These are phyloP conservation scores for Manihot esculenta DNA, from an alignment of 441 rosid genomes.

Conservation along the genomic window DNA sequence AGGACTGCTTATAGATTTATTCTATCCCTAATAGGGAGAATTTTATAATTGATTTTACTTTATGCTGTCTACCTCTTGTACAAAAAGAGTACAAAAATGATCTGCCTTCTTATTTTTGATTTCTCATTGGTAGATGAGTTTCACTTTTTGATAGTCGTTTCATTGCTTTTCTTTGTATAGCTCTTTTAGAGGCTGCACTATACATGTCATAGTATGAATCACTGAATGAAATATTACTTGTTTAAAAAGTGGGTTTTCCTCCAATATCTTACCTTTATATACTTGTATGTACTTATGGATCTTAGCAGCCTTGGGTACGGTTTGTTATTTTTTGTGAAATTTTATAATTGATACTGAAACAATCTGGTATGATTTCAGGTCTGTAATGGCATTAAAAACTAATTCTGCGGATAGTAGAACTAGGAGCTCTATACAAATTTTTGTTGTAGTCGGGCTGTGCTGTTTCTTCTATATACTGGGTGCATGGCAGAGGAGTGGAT, in stretches of 20 bases:
- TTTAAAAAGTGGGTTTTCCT: neutral
- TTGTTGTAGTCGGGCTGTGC: conserved; percentile 75
- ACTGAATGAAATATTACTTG: neutral
- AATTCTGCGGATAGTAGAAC: conserved; percentile 72
- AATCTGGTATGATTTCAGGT: conserved; percentile 31
- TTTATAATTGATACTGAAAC: conserved; percentile 1
- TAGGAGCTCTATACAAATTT: conserved; percentile 79
- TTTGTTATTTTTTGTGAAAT: neutral
- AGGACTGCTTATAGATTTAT: neutral
- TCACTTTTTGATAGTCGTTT: neutral
- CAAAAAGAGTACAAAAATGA: neutral
- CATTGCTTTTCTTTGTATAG: neutral
- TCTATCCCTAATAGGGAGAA: neutral
- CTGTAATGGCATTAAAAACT: conserved; percentile 64
- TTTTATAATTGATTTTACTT: neutral
- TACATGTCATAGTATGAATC: neutral
- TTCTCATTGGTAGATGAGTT: neutral
- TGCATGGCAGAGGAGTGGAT: conserved; percentile 98
- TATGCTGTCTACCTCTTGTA: neutral
- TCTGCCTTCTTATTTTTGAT: neutral
- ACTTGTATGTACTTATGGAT: neutral
- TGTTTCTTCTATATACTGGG: conserved; percentile 91
- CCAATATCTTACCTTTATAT: neutral
- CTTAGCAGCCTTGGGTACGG: neutral
- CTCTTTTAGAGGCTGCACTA: neutral